phyloP scores from a whole-genome alignment of 2,329 filamentous ascomycete genomes.

The Ciborinia camelliae region DNA sequence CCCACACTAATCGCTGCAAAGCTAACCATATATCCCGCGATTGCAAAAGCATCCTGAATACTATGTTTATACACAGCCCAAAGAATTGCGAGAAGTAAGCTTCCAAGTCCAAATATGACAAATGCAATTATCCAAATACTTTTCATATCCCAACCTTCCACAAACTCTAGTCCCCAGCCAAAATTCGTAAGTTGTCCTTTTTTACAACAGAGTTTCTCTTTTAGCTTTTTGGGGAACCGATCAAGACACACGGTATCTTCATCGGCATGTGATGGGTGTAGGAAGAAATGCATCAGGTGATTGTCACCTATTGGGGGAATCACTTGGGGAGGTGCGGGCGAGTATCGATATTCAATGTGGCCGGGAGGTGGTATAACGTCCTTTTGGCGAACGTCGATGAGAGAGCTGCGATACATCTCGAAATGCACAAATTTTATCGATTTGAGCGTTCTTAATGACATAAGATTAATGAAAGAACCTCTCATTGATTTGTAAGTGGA shows the following conservation, averaged over 20 bases:
- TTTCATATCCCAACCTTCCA: conserved; percentile 26
- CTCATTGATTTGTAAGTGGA: conserved; percentile 20
- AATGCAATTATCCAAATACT: conserved; percentile 26
- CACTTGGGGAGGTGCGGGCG: conserved; percentile 23
- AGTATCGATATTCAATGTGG: conserved; percentile 25
- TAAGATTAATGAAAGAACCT: conserved; percentile 8
- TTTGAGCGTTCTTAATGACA: conserved; percentile 23
- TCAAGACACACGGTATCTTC: conserved; percentile 22
- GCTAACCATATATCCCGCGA: conserved; percentile 28
- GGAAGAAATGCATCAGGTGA: conserved; percentile 27
- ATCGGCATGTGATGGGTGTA: conserved; percentile 23
- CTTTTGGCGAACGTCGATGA: conserved; percentile 26
- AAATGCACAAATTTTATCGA: conserved; percentile 31
- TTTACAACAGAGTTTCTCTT: conserved; percentile 23
- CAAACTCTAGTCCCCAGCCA: conserved; percentile 30
- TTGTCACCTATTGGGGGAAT: conserved; percentile 27
- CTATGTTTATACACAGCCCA: conserved; percentile 23
- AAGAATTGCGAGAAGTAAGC: conserved; percentile 24
- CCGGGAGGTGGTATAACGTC: conserved; percentile 26
- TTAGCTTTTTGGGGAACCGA: conserved; percentile 30
- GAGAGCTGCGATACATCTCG: conserved; percentile 22
- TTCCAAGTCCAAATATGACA: conserved; percentile 24
- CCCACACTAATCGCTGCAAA: conserved; percentile 25
- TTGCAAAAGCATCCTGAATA: conserved; percentile 29
- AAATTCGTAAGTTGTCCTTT: conserved; percentile 21